Percentiles rank a stretch among this genome's conserved stretches.
Conservation (phyloP, 305 asterid genomes). For the Fraxinus dipetala region DNA sequence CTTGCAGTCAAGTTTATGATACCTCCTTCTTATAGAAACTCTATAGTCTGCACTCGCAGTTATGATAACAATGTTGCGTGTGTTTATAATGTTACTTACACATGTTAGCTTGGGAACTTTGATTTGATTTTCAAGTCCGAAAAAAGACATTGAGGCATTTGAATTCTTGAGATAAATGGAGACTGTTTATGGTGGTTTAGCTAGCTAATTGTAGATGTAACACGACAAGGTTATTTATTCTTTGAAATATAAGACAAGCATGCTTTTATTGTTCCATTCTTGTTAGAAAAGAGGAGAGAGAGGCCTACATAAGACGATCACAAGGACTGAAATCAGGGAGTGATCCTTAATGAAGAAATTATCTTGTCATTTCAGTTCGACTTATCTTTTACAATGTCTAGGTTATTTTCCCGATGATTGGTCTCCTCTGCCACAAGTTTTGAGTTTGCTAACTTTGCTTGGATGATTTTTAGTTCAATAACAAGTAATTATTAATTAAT, state of each 20-base stretch:
- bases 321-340: background rate
- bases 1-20: background rate
- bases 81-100: background rate
- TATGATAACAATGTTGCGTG: background rate
- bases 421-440: background rate
- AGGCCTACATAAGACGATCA: background rate
- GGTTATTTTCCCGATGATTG: background rate
- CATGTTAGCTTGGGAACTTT: background rate
- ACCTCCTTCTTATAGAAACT: background rate
- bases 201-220: background rate
- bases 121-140: background rate
- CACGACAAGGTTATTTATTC: background rate
- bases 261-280: background rate
- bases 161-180: background rate
- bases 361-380: background rate
- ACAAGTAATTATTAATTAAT: background rate
- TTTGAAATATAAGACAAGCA: background rate
- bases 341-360: background rate
- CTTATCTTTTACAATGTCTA: background rate
- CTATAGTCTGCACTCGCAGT: background rate
- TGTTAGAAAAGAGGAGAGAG: background rate
- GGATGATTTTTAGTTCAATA: background rate
- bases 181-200: background rate
- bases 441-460: background rate
- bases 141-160: background rate